Conservation (phyloP, 2,329 filamentous ascomycete genomes). For the Xylaria arbuscula region DNA sequence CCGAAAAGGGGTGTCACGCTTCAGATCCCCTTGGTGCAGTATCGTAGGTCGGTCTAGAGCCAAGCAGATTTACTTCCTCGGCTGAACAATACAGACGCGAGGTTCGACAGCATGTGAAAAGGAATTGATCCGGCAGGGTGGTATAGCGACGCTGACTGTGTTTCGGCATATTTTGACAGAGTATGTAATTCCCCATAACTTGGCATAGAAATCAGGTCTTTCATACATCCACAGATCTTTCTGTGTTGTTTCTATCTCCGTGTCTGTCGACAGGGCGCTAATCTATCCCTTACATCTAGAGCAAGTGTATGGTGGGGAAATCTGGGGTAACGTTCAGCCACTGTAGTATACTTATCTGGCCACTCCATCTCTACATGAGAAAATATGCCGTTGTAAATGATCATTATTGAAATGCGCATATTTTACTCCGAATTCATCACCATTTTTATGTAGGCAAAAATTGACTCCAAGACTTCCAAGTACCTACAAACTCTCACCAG, state of each 20-base stretch:
- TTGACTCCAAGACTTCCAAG: no score
- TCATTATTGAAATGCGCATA: background rate
- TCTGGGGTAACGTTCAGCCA: slow-evolving; percentile 12
- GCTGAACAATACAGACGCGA: background rate
- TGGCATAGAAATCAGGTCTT: background rate
- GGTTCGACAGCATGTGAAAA: slow-evolving; percentile 21
- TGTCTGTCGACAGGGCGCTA: background rate
- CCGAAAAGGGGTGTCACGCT: background rate
- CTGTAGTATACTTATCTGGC: background rate
- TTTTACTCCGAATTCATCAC: background rate
- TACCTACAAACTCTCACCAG: no score
- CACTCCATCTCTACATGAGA: background rate
- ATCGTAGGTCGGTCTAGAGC: background rate
- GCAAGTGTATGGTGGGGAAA: slow-evolving; percentile 5
- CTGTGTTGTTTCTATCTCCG: background rate
- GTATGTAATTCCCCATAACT: slow-evolving; percentile 1
- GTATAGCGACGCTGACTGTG: background rate
- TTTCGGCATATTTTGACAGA: background rate
- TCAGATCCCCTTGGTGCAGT: background rate
- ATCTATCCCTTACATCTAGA: background rate
- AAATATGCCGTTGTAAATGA: background rate
- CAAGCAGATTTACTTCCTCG: slow-evolving; percentile 19
- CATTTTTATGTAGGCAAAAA: no score
- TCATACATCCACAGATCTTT: background rate
- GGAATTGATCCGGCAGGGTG: background rate